phyloP scores from a whole-genome alignment of 2,329 filamentous ascomycete species.

The Xylaria sp. region DNA sequence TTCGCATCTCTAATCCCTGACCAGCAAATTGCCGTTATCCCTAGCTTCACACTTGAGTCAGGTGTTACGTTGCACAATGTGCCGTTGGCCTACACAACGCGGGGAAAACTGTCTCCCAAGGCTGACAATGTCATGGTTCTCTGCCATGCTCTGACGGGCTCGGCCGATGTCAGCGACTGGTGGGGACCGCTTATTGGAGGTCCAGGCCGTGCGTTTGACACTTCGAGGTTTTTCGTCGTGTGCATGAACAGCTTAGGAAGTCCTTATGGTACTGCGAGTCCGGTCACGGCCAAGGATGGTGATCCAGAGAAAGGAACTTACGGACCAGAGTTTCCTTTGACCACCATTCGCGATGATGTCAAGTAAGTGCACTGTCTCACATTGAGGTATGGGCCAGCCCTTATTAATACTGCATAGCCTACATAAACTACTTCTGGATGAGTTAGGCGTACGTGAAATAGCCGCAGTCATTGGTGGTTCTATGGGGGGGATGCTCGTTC shows the following conservation, averaged over 20 bases:
- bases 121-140: conserved; percentile 77
- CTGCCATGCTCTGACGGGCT: conserved; percentile 87
- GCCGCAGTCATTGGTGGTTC: conserved; percentile 85
- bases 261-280: conserved; percentile 87
- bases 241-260: conserved; percentile 88
- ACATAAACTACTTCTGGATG: conserved; percentile 82
- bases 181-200: conserved; percentile 86
- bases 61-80: conserved; percentile 84
- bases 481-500: conserved; percentile 89
- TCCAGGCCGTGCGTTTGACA: conserved; percentile 81
- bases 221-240: conserved; percentile 83
- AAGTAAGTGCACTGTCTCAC: conserved; percentile 67
- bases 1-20: conserved; percentile 87
- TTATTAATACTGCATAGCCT: conserved; percentile 60
- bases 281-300: conserved; percentile 88
- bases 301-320: conserved; percentile 79
- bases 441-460: conserved; percentile 80
- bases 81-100: conserved; percentile 73
- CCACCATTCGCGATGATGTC: conserved; percentile 94
- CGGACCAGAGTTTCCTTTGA: conserved; percentile 94
- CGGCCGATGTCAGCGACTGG: conserved; percentile 87
- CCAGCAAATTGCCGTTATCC: conserved; percentile 86
- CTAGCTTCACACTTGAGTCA: conserved; percentile 91
- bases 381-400: conserved; percentile 36
- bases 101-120: conserved; percentile 67